Evolutionary conservation across 306 rosid genomes (phyloP).

Genomic region (Abrus precatorius): DNA sequence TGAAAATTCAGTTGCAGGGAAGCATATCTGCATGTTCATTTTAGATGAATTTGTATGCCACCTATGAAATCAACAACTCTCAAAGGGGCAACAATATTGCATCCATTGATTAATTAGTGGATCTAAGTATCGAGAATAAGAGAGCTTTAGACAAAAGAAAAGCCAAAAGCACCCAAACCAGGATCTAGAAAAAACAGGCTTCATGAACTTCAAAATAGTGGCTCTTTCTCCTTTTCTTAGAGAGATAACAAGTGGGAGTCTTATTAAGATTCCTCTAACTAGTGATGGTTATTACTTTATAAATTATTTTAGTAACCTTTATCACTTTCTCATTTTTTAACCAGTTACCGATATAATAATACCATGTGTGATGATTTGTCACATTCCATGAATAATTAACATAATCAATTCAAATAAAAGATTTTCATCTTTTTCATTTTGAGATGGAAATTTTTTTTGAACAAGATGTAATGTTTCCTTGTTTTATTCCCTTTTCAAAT

Average conservation of each 20-base stretch:
- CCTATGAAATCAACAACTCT: constrained; percentile 13
- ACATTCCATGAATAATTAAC: too few relatives aligned
- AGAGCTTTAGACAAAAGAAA: constrained; percentile 3
- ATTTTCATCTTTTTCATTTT: too few relatives aligned
- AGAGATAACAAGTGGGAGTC: constrained; percentile 33
- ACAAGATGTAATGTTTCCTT: too few relatives aligned
- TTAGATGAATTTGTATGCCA: constrained; percentile 6
- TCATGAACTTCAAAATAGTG: constrained; percentile 11
- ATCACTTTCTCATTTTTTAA: not conserved
- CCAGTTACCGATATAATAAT: not conserved
- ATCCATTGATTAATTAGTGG: constrained; percentile 34
- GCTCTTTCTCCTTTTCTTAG: not conserved
- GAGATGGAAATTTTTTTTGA: too few relatives aligned
- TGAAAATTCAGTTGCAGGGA: not conserved
- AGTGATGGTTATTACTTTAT: not conserved
- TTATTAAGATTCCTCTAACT: constrained; percentile 20
- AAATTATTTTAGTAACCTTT: not conserved
- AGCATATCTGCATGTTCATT: not conserved
- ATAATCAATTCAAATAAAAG: too few relatives aligned
- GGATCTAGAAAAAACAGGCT: constrained; percentile 33
- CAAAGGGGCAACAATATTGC: not conserved
- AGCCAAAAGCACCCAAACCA: constrained; percentile 9
- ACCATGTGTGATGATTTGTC: too few relatives aligned
- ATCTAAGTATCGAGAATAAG: not conserved
- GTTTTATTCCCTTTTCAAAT: too few relatives aligned